Evolutionary conservation across 371 early-diverging fungal species (phyloP).

Genomic region (Sanchytrium tribonematis): DNA sequence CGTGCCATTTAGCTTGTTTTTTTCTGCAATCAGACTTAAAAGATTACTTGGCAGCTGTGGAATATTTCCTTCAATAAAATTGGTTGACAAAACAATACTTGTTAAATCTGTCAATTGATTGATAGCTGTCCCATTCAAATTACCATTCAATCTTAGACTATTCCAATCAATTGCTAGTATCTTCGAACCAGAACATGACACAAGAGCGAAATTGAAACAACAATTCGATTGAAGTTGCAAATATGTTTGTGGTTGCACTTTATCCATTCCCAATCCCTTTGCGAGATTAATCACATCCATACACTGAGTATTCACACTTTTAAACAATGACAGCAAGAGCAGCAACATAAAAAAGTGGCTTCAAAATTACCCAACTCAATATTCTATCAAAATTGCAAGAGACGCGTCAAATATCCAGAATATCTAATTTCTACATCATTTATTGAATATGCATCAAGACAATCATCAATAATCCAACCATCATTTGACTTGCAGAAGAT

Average conservation of each 20-base stretch:
- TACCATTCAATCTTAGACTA: background rate
- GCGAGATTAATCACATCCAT: background rate
- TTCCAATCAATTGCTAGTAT: background rate
- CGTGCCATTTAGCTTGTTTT: background rate
- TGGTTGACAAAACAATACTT: background rate
- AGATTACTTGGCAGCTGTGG: background rate
- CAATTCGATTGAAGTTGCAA: background rate
- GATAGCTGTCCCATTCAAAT: background rate
- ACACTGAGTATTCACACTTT: background rate
- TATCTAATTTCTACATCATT: too few species aligned
- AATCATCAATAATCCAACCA: background rate
- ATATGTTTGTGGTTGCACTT: background rate
- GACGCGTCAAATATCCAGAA: too few species aligned
- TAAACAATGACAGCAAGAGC: background rate
- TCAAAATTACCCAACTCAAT: too few species aligned
- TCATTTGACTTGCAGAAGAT: background rate
- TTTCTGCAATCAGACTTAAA: background rate
- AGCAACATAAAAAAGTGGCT: background rate
- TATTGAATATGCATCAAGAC: background rate
- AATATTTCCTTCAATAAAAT: background rate
- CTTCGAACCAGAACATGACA: background rate
- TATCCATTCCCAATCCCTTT: background rate
- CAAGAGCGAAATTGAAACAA: background rate
- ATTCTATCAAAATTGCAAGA: too few species aligned
- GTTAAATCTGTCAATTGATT: background rate